Evolutionary conservation across 345 rosid genomes (phyloP).

Genomic region (Camelina neglecta): DNA sequence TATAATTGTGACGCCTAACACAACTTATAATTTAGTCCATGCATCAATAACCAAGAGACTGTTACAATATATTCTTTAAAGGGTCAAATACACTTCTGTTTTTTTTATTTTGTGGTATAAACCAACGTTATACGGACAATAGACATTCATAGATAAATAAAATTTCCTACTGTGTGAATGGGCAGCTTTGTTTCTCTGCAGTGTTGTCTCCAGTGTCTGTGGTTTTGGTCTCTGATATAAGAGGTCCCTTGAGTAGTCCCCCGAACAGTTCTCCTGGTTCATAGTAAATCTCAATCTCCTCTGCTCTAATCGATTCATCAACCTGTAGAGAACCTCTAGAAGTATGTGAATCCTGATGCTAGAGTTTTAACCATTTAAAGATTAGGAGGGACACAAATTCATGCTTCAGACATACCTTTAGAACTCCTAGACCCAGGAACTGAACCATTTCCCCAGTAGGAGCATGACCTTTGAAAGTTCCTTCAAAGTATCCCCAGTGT

Average conservation of each 20-base stretch:
- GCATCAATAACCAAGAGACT: not conserved
- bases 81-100: slow-evolving; percentile 26
- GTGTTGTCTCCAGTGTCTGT: slow-evolving; percentile 29
- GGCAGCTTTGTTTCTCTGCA: slow-evolving; percentile 43
- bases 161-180: slow-evolving; percentile 35
- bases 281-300: slow-evolving; percentile 71
- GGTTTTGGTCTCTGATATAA: slow-evolving; percentile 38
- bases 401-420: slow-evolving; percentile 55
- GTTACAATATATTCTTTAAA: slow-evolving; percentile 26
- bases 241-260: slow-evolving; percentile 55
- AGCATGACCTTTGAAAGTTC: slow-evolving; percentile 71
- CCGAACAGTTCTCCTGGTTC: slow-evolving; percentile 75
- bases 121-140: not conserved
- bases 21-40: slow-evolving; percentile 24
- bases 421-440: slow-evolving; percentile 65
- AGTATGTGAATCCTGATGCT: slow-evolving; percentile 31
- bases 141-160: not conserved
- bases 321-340: slow-evolving; percentile 50
- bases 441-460: slow-evolving; percentile 70
- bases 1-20: slow-evolving; percentile 23
- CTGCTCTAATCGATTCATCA: slow-evolving; percentile 67
- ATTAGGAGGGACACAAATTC: not conserved
- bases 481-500: slow-evolving; percentile 91
- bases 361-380: not conserved
- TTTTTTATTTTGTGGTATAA: slow-evolving; percentile 7